A percentile compares a stretch with the other conserved stretches of the same genome.
phyloP scores from a whole-genome alignment of 2,329 filamentous ascomycete genomes.

The Penicillium frequentans region DNA sequence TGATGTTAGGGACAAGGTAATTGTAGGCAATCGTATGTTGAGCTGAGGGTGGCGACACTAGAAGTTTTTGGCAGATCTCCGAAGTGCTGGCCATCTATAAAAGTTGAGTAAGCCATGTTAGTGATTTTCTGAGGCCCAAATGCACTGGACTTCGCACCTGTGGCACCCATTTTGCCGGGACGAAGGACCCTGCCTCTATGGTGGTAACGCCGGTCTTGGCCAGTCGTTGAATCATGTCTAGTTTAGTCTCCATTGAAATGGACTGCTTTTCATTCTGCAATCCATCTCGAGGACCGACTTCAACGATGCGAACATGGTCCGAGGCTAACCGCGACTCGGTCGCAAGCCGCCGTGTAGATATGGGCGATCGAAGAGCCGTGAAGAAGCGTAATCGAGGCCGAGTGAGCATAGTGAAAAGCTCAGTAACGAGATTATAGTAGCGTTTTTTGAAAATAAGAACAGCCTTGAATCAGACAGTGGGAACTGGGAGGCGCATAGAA shows the following conservation, averaged over 20 bases:
- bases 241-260: conserved; percentile 50
- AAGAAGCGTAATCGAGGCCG: conserved; percentile 30
- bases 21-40: conserved; percentile 60
- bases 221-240: conserved; percentile 50
- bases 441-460: background rate
- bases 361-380: conserved; percentile 24
- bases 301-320: conserved; percentile 54
- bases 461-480: background rate
- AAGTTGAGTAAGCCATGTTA: background rate
- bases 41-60: conserved; percentile 52
- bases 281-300: conserved; percentile 56
- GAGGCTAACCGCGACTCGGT: conserved; percentile 44
- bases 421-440: background rate
- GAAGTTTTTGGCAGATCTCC: conserved; percentile 58
- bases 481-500: background rate
- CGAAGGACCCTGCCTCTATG: conserved; percentile 55
- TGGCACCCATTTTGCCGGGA: conserved; percentile 56
- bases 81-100: conserved; percentile 64
- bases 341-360: conserved; percentile 31
- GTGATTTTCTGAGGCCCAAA: background rate
- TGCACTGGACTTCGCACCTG: conserved; percentile 41
- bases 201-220: conserved; percentile 50
- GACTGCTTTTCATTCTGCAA: conserved; percentile 55
- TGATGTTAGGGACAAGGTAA: conserved; percentile 65
- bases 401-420: conserved; percentile 21